Evolutionary conservation across 257 asterid genomes (phyloP).

Genomic region (Avicennia marina): DNA sequence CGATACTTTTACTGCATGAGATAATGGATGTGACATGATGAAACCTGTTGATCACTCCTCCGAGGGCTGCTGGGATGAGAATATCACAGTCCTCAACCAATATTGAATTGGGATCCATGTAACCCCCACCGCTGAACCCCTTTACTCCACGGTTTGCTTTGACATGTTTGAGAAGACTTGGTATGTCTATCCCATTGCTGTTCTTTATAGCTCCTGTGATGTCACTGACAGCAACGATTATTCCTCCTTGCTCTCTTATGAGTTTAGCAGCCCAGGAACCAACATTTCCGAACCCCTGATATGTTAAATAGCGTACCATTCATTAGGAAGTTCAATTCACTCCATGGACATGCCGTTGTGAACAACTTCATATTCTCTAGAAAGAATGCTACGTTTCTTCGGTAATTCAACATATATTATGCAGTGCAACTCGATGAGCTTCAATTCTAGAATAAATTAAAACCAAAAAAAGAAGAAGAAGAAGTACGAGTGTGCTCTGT

Average conservation of each 20-base stretch:
- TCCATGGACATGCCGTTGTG: too few species aligned
- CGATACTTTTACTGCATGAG: too few species aligned
- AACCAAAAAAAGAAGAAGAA: too few species aligned
- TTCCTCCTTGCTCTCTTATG: neutral
- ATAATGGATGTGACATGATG: neutral
- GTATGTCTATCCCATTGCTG: neutral
- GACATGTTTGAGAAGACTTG: neutral
- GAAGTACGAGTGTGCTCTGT: too few species aligned
- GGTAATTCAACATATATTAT: too few species aligned
- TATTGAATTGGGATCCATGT: neutral
- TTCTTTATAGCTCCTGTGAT: neutral
- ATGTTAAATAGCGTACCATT: neutral
- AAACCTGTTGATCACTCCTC: slow-evolving; percentile 9
- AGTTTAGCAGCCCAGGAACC: neutral
- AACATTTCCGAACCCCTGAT: neutral
- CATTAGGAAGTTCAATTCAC: too few species aligned
- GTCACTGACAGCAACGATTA: neutral
- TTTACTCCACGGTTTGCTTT: neutral
- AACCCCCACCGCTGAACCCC: neutral
- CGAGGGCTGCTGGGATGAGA: slow-evolving; percentile 5
- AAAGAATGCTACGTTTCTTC: too few species aligned
- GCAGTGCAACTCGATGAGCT: too few species aligned
- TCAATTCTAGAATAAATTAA: too few species aligned
- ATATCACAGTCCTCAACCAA: slow-evolving; percentile 3
- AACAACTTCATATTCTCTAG: too few species aligned